Base-by-base conservation (phyloP, 306 rosid genomes). In the Vigna radiata region DNA sequence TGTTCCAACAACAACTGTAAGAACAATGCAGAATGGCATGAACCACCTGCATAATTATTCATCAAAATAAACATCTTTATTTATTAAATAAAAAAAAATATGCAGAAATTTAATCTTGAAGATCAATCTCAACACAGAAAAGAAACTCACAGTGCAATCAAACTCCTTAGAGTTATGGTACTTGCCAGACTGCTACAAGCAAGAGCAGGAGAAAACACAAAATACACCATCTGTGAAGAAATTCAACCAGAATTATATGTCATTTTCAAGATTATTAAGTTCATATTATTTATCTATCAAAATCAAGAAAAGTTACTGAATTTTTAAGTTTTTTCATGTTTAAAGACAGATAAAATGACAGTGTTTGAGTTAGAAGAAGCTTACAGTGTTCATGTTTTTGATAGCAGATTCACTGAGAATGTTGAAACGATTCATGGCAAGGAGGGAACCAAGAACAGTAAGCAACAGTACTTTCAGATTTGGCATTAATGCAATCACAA, bases 31-130 rank as follows among this genome's bases (percentile, higher is more conserved):
- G 49, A 86, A 3, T 2, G 83, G 85, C 89, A 86, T 55, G 81
- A 80, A 86, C 89, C 89, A 83, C 84, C 89, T 86, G 27, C 31
- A 62, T 2, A 43, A 43, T 27, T 39, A 52, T 36, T 78, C 44
- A 68, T 17, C 0, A 14, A 31, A 2, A 16, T n/a, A 50, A 11
- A 8, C 0, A 49, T 0, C 0, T 2, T 11, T 25, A 37, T 27
- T 60, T 29, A 60, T 60, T 15, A 15, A 27, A 60, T 1, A 27
- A 25, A 9, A 12, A 13, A 60, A 60, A 9, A 12, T 6, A 60
- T 27, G 0, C 11, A 27, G 2, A 56, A 11, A 13, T 60, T 60
- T 60, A 29, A 29, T 60, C 6, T 27, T 60, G 19, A 60, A 59
- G 18, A 13, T 3, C 4, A 52, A 19, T 53, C 17, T 8, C 25